These are phyloP conservation scores for Amanita fuliginea DNA, from an alignment of 768 basidiomycete species.

Conservation along the genomic window DNA sequence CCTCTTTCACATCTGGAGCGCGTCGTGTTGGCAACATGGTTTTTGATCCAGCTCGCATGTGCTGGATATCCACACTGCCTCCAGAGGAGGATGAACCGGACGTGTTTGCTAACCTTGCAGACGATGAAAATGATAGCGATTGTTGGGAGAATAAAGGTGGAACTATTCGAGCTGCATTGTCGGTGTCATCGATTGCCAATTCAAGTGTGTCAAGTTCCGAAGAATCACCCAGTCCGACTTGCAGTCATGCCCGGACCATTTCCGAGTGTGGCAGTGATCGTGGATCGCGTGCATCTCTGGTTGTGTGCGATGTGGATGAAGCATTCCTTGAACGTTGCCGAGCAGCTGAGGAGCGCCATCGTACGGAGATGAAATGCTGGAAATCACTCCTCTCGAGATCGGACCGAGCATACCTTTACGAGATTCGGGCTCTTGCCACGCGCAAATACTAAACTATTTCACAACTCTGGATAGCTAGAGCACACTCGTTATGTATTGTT, in stretches of 20 bases:
- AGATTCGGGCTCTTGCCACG: conserved; percentile 81
- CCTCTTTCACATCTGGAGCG: conserved; percentile 65
- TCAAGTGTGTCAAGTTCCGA: conserved; percentile 16
- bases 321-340: conserved; percentile 62
- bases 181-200: conserved; percentile 4
- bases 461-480: background rate
- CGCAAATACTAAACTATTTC: conserved; percentile 50
- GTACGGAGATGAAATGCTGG: conserved; percentile 81
- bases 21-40: conserved; percentile 97
- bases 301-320: conserved; percentile 63
- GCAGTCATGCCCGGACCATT: conserved; percentile 50
- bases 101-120: conserved; percentile 87
- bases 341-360: conserved; percentile 74
- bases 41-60: conserved; percentile 91
- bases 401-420: conserved; percentile 58
- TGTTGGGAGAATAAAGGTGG: conserved; percentile 65
- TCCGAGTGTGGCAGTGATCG: conserved; percentile 75
- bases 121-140: conserved; percentile 77
- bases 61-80: conserved; percentile 81
- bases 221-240: conserved; percentile 48
- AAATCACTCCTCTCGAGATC: conserved; percentile 24
- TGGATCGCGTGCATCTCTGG: conserved; percentile 70
- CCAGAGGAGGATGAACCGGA: conserved; percentile 92
- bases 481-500: too few species aligned
- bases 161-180: conserved; percentile 56